Conservation (phyloP, 2,329 filamentous ascomycete genomes). For the Arthrobotrys sinensis region DNA sequence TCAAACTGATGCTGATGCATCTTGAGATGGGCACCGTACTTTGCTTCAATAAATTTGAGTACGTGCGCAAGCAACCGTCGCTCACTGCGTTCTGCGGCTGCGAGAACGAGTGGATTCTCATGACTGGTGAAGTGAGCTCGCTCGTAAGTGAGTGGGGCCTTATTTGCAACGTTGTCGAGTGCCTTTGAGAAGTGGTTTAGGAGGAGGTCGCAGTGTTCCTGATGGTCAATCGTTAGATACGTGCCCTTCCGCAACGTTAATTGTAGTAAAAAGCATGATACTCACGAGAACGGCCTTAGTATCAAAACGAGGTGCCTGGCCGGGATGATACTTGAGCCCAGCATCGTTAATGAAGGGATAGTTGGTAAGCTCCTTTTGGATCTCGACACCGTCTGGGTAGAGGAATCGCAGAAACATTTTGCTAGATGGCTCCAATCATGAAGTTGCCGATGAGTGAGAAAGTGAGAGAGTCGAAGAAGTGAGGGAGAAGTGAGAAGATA, state of each 20-base stretch:
- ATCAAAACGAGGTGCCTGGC: slow-evolving; percentile 38
- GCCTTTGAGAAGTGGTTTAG: slow-evolving; percentile 44
- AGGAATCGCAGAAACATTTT: slow-evolving; percentile 47
- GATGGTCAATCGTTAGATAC: not conserved
- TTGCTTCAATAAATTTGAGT: slow-evolving; percentile 47
- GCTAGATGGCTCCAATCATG: not conserved
- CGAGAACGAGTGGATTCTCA: slow-evolving; percentile 32
- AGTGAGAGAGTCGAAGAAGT: not conserved
- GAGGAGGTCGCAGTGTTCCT: slow-evolving; percentile 54
- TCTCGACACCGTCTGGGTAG: slow-evolving; percentile 8
- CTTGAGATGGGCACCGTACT: slow-evolving; percentile 45
- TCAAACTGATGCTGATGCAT: slow-evolving; percentile 46
- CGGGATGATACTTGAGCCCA: slow-evolving; percentile 42
- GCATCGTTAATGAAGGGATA: slow-evolving; percentile 37
- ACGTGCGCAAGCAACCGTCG: slow-evolving; percentile 48
- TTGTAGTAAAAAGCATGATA: not conserved
- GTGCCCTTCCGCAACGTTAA: not conserved
- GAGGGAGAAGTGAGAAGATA: not conserved
- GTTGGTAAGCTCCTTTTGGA: slow-evolving; percentile 35
- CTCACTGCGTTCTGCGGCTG: slow-evolving; percentile 54
- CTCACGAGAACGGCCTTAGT: slow-evolving; percentile 41
- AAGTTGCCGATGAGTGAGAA: not conserved
- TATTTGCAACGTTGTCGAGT: slow-evolving; percentile 47
- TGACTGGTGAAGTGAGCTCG: slow-evolving; percentile 51
- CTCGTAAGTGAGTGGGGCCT: slow-evolving; percentile 42